These are phyloP conservation scores for Botrytis byssoidea DNA, from an alignment of 2,329 filamentous ascomycete species.

Conservation along the genomic window DNA sequence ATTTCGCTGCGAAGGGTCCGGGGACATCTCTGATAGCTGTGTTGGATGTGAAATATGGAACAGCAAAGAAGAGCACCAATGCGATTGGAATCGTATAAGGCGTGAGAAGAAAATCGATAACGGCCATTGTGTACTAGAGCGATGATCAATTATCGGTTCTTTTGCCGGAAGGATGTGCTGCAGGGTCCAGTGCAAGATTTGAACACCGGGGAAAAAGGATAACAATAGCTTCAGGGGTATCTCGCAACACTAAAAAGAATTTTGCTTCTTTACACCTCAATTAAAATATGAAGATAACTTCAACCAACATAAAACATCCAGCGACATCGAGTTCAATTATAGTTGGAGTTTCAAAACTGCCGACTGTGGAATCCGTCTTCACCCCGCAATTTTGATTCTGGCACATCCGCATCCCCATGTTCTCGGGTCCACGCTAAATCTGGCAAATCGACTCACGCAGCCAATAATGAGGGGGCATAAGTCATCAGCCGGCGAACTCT, in stretches of 20 bases:
- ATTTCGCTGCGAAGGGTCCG: constrained; percentile 54
- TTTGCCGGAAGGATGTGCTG: not conserved
- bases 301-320: not conserved
- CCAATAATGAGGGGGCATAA: not conserved
- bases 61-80: constrained; percentile 42
- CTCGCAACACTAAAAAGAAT: not conserved
- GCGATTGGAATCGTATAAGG: constrained; percentile 49
- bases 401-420: not conserved
- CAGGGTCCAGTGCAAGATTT: not conserved
- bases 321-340: constrained; percentile 20
- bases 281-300: not conserved
- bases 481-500: constrained; percentile 13
- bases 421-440: not conserved
- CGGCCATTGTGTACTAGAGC: constrained; percentile 33
- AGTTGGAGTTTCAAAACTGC: constrained; percentile 7
- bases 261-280: not conserved
- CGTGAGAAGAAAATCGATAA: constrained; percentile 44
- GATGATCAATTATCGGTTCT: not conserved
- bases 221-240: not conserved
- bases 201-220: not conserved
- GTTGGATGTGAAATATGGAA: constrained; percentile 39
- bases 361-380: constrained; percentile 1
- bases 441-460: not conserved
- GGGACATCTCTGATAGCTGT: constrained; percentile 44
- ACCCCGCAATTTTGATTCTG: constrained; percentile 16